A percentile compares a stretch with the other conserved stretches of the same genome.
Evolutionary conservation across 768 basidiomycete species (phyloP).

Genomic region (Boletellus ananas): DNA sequence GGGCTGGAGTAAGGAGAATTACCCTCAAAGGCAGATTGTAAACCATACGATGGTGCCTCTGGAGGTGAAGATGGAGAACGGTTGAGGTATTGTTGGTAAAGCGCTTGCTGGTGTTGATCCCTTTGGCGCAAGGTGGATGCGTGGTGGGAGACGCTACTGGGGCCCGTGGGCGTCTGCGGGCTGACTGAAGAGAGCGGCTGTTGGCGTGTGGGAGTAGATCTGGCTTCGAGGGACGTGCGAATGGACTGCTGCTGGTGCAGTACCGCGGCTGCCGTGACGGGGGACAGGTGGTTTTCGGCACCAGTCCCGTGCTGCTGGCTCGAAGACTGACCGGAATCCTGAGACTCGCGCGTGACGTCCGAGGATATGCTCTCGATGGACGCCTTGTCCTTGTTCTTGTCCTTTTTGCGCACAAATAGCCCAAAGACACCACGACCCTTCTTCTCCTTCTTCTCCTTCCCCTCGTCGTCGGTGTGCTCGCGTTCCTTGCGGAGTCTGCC

Average conservation of each 20-base stretch:
- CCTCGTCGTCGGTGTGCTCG: slow-evolving; percentile 42
- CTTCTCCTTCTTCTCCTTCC: slow-evolving; percentile 49
- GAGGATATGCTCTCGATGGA: slow-evolving; percentile 51
- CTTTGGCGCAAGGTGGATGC: slow-evolving; percentile 72
- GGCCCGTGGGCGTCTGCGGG: slow-evolving; percentile 29
- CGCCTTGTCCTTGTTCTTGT: slow-evolving; percentile 63
- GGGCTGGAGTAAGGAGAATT: slow-evolving; percentile 41
- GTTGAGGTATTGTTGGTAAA: slow-evolving; percentile 88
- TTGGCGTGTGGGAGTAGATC: slow-evolving; percentile 20
- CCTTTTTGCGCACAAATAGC: slow-evolving; percentile 73
- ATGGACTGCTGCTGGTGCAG: slow-evolving; percentile 54
- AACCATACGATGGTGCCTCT: slow-evolving; percentile 72
- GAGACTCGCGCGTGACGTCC: slow-evolving; percentile 49
- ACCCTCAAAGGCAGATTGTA: slow-evolving; percentile 62
- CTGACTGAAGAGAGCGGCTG: slow-evolving; percentile 18
- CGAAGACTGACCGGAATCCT: slow-evolving; percentile 60
- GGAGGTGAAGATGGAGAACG: slow-evolving; percentile 78
- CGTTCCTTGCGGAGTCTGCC: slow-evolving; percentile 46
- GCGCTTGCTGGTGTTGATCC: slow-evolving; percentile 83
- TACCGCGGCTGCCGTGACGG: slow-evolving; percentile 49
- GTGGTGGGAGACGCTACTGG: slow-evolving; percentile 53
- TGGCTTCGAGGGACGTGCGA: slow-evolving; percentile 18
- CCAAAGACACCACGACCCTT: slow-evolving; percentile 70
- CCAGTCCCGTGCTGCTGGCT: slow-evolving; percentile 34
- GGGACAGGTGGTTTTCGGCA: slow-evolving; percentile 39